Percentiles rank a stretch among this genome's conserved stretches.
Evolutionary conservation across 1,139 yeast species (phyloP).

Genomic region (Saccharomyces hybrid): DNA sequence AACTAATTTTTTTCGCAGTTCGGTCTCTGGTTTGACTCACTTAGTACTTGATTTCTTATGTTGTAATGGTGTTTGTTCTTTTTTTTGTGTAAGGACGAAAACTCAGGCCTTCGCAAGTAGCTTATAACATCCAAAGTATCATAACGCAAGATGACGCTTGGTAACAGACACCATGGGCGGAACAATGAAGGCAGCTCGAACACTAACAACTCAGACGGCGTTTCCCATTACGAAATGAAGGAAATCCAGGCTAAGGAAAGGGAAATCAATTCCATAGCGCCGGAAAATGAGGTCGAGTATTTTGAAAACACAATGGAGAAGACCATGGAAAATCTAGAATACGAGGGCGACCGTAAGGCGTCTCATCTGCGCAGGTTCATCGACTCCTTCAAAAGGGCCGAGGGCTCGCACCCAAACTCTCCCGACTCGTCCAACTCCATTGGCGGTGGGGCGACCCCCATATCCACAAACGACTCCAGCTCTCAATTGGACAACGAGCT

Average conservation of each 20-base stretch:
- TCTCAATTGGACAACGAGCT: constrained; percentile 1
- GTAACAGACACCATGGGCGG: background rate
- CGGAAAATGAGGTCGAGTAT: constrained; percentile 21
- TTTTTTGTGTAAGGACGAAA: background rate
- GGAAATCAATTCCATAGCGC: constrained; percentile 8
- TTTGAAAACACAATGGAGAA: constrained; percentile 11
- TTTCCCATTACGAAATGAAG: constrained; percentile 12
- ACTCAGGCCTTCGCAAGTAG: background rate
- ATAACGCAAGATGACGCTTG: background rate
- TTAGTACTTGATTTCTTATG: background rate
- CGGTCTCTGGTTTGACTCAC: background rate
- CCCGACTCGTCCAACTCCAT: constrained; percentile 1
- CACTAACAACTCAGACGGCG: background rate
- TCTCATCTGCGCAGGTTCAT: constrained; percentile 17
- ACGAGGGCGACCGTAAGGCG: background rate
- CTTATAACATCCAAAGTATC: background rate
- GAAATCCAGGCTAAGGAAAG: constrained; percentile 11
- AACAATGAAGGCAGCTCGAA: background rate
- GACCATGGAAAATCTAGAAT: constrained; percentile 4
- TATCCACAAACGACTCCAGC: background rate
- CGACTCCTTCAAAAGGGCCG: constrained; percentile 28
- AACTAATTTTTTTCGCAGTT: background rate
- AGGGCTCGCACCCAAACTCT: constrained; percentile 6
- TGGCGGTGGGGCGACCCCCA: background rate
- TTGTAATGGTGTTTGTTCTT: background rate